Base-by-base conservation (phyloP, 768 basidiomycete genomes). In the Basidioascus undulatus region DNA sequence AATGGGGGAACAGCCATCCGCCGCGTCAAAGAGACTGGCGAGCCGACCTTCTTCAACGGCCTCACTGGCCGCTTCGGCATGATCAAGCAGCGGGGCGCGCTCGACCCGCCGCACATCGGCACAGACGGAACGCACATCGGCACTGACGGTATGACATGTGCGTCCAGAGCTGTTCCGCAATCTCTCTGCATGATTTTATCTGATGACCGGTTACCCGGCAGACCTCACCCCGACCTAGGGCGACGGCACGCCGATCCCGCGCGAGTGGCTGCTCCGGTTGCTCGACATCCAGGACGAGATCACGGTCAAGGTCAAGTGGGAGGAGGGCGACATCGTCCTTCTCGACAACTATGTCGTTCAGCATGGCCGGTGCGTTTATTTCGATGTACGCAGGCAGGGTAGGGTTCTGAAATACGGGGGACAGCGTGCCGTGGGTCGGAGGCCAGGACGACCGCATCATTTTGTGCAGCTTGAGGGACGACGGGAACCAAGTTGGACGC, bases 261-360 rank as follows among this genome's bases (percentile, higher is more conserved):
- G 18, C 12, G 15, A n/a, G 10, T 37, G 37, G 35, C 35, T 44
- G 3, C 20, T 40, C 18, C 27, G 26, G 30, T 10, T 21, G 5
- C 16, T 32, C 28, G 39, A 40, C n/a, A 11, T 40, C 11, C 32
- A 39, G 8, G 1, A 32, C 12, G 43, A 40, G n/a, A 23, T 32
- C 12, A 32, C 35, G 12, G 35, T 44, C 3, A 34, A 36, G n/a
- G 19, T 44, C 26, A 23, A 40, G 23, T 44, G 39, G 39, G 8
- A 36, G 35, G 7, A 16, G 4, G 43, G 43, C n/a, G 43, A 44
- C 16, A 35, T 40, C 1, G 30, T 44, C 19, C 10, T 44, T 9
- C 39, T 44, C 23, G 43, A 44, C 31, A 44, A 40, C 35, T 35
- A 40, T n/a, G 28, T 32, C 39, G 43, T 40, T 18, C 15, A n/a